Percentiles rank a stretch among this genome's conserved stretches.
Evolutionary conservation across 768 basidiomycete genomes (phyloP).

Genomic region (Trametes coccinea): DNA sequence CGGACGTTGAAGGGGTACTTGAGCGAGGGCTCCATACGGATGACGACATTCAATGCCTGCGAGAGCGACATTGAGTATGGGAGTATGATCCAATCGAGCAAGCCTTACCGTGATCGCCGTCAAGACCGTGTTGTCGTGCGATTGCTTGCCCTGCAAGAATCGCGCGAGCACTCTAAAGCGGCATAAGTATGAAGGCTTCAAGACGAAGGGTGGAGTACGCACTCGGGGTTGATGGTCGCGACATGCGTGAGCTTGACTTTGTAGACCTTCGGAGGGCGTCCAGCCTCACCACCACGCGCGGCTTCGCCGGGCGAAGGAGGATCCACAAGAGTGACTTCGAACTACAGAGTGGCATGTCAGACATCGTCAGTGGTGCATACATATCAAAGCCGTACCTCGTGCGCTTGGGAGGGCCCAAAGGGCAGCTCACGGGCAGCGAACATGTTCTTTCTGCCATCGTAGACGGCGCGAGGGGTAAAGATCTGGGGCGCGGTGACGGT

Average conservation of each 20-base stretch:
- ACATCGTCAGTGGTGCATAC: not conserved
- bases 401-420: constrained; percentile 49
- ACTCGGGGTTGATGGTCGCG: constrained; percentile 83
- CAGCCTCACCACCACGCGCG: constrained; percentile 2
- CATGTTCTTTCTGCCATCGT: constrained; percentile 79
- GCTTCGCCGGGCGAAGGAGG: constrained; percentile 32
- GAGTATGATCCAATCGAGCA: not conserved
- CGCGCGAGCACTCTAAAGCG: constrained; percentile 55
- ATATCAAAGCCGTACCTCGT: constrained; percentile 44
- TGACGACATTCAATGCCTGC: constrained; percentile 72
- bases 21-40: constrained; percentile 72
- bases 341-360: constrained; percentile 42
- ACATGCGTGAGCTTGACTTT: constrained; percentile 66
- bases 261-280: constrained; percentile 58
- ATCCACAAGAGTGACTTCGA: constrained; percentile 56
- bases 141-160: constrained; percentile 65
- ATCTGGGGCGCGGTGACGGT: constrained; percentile 54
- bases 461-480: constrained; percentile 73
- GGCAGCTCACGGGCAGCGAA: constrained; percentile 64
- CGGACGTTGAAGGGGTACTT: constrained; percentile 71
- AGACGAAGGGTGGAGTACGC: constrained; percentile 35
- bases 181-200: not conserved
- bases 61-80: not conserved
- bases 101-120: constrained; percentile 62
- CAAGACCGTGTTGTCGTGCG: constrained; percentile 64